These are phyloP conservation scores for Eleusine indica DNA, from an alignment of 176 grass and related monocot genomes.

Conservation along the genomic window DNA sequence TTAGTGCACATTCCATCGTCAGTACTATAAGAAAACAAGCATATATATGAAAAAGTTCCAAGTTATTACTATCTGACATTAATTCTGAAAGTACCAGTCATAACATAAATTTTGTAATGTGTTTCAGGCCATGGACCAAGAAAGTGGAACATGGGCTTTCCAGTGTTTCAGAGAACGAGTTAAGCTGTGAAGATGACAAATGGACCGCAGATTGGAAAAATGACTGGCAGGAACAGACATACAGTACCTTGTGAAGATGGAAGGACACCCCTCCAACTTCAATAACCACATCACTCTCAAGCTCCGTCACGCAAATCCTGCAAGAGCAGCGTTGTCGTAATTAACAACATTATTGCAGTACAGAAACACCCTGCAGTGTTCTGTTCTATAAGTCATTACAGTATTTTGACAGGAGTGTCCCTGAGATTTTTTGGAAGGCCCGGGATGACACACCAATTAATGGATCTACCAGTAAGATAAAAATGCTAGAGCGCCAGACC, in stretches of 20 bases:
- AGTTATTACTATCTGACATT: background rate
- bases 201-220: background rate
- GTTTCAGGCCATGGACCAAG: background rate
- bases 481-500: background rate
- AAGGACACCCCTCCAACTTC: slow-evolving; percentile 61
- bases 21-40: background rate
- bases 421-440: background rate
- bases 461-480: background rate
- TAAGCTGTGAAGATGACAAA: background rate
- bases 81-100: background rate
- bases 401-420: background rate
- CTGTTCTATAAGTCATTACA: background rate
- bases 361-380: background rate
- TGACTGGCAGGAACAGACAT: background rate
- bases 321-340: background rate
- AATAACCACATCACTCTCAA: slow-evolving; percentile 62
- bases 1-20: background rate
- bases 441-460: background rate
- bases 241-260: slow-evolving; percentile 80
- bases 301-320: slow-evolving; percentile 72
- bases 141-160: background rate
- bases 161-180: background rate
- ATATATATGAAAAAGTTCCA: background rate
- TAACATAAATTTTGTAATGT: background rate
- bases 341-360: background rate